Conservation (phyloP, 208 protist genomes). For the Entamoeba histolytica region DNA sequence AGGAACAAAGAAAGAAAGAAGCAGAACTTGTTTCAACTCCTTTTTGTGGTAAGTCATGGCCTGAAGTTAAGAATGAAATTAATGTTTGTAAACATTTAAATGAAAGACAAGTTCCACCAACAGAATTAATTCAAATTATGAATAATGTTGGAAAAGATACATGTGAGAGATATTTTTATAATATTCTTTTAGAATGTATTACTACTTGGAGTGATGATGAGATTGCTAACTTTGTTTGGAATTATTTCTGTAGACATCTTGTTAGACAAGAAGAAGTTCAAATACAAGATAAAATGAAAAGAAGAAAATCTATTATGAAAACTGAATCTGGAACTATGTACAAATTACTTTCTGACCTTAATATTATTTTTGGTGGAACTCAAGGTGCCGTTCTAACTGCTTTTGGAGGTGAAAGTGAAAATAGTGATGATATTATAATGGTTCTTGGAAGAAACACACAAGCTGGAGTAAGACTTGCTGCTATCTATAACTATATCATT, state of each 20-base stretch:
- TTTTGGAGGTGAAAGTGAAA: neutral
- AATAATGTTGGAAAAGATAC: neutral
- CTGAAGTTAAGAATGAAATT: neutral
- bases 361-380: neutral
- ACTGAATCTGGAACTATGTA: neutral
- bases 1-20: neutral
- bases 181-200: neutral
- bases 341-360: neutral
- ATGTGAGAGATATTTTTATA: neutral
- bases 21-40: neutral
- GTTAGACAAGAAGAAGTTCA: neutral
- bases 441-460: neutral
- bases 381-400: neutral
- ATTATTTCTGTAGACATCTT: neutral
- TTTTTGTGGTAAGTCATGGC: neutral
- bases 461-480: neutral
- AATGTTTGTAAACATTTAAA: neutral
- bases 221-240: neutral
- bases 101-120: neutral
- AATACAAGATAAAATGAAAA: neutral
- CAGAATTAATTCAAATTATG: neutral
- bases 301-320: neutral
- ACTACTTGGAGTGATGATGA: neutral
- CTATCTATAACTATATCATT: neutral
- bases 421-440: neutral